phyloP scores from a whole-genome alignment of 1,284 basidiomycete species.

The Austroboletus olivaceoglutinosus region DNA sequence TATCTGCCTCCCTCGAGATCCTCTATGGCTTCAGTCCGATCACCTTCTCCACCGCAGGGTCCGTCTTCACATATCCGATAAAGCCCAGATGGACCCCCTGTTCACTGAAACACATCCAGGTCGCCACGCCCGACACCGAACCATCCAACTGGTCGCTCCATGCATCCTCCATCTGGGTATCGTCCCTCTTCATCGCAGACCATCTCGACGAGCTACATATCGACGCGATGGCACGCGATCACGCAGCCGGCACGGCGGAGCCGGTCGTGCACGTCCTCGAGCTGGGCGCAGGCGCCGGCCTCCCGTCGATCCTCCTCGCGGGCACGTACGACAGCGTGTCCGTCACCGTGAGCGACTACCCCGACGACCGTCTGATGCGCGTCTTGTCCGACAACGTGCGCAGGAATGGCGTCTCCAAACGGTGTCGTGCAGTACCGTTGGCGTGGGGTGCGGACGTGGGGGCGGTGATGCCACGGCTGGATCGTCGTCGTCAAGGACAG shows the following conservation, averaged over 20 bases:
- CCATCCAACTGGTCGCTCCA: slow-evolving; percentile 70
- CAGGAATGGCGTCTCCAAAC: slow-evolving; percentile 45
- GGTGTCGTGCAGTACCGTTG: slow-evolving; percentile 53
- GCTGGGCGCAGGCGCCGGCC: slow-evolving; percentile 68
- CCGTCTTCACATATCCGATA: slow-evolving; percentile 42
- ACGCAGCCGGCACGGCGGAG: background rate
- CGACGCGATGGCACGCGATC: background rate
- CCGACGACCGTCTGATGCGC: slow-evolving; percentile 58
- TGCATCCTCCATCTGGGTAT: slow-evolving; percentile 70
- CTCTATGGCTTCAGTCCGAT: slow-evolving; percentile 64
- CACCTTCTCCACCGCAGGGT: slow-evolving; percentile 53
- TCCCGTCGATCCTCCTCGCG: slow-evolving; percentile 66
- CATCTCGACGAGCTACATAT: slow-evolving; percentile 42
- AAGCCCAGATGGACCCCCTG: background rate
- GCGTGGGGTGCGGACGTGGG: slow-evolving; percentile 59
- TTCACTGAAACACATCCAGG: slow-evolving; percentile 23
- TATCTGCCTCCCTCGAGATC: slow-evolving; percentile 56
- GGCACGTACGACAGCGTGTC: slow-evolving; percentile 40
- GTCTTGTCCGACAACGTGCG: slow-evolving; percentile 57
- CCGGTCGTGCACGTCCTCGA: slow-evolving; percentile 52
- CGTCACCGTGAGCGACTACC: slow-evolving; percentile 67
- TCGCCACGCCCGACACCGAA: slow-evolving; percentile 62
- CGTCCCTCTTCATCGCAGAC: slow-evolving; percentile 63
- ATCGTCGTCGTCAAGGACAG: background rate
- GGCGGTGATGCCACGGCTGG: slow-evolving; percentile 22